These are phyloP conservation scores for Rhynchosporium agropyri DNA, from an alignment of 2,329 filamentous ascomycete genomes.

Conservation along the genomic window DNA sequence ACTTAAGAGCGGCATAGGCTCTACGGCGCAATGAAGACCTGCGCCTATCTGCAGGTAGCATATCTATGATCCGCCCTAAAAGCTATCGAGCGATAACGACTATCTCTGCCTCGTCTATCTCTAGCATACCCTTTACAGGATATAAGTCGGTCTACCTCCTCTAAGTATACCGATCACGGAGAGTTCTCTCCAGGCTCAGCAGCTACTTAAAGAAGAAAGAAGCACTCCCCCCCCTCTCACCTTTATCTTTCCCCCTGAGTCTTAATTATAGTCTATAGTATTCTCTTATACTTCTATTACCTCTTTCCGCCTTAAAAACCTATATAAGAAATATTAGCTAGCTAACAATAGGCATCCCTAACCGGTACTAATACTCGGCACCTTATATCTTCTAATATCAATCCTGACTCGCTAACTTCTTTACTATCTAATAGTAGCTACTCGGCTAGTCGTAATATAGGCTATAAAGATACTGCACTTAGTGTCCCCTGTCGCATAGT, in stretches of 20 bases:
- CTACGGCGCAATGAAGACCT: slow-evolving; percentile 11
- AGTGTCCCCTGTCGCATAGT: not conserved
- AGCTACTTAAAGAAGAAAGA: slow-evolving; percentile 6
- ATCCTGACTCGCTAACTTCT: slow-evolving; percentile 2
- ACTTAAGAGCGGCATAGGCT: slow-evolving; percentile 9
- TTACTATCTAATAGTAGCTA: not conserved
- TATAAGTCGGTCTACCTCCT: slow-evolving; percentile 3
- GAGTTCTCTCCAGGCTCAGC: slow-evolving; percentile 12
- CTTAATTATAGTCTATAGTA: not conserved
- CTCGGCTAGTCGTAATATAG: not conserved
- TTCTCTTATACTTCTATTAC: slow-evolving; percentile 5
- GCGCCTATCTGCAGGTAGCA: slow-evolving; percentile 13
- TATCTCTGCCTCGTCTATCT: slow-evolving; percentile 13
- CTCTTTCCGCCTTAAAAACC: not conserved
- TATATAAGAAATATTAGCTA: slow-evolving; percentile 12
- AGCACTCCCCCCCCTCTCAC: slow-evolving; percentile 5
- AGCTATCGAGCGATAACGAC: slow-evolving; percentile 12
- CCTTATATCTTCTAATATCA: slow-evolving; percentile 6
- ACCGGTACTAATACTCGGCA: not conserved
- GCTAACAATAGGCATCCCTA: not conserved
- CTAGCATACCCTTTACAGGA: slow-evolving; percentile 7
- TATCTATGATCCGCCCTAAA: slow-evolving; percentile 15
- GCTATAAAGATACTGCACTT: not conserved
- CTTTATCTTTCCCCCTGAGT: too few relatives aligned
- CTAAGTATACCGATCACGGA: slow-evolving; percentile 7